Base-by-base conservation (phyloP, 352 stramenopile species). In the Globisporangium barbulae region DNA sequence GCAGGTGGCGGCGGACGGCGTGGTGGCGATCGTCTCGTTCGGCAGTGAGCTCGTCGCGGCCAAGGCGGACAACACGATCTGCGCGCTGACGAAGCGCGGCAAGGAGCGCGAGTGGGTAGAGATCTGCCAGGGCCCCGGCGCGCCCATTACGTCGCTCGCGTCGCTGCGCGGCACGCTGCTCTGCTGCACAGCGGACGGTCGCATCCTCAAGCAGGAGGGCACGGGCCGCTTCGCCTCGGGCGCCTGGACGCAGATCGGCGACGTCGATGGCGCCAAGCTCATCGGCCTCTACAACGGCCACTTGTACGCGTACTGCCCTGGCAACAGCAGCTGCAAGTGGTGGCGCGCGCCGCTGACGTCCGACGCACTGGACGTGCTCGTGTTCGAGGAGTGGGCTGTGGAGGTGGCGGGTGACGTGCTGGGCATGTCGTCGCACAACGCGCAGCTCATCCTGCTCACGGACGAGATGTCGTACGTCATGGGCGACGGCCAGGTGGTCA, bases 361-460 rank as follows among this genome's bases (percentile, higher is more conserved):
- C 0, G 70, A 80, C 10, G 79, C 75, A 15, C 71, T 91, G 9
- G 81, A 91, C 44, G 62, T 57, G 41, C 63, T 90, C 1, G 72
- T 37, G 41, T 91, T 93, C 53, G 78, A 79, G 30, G 21, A 68
- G 44, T 76, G 72, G 19, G 52, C 65, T 0, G 59, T 79, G 4
- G 44, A 56, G 10, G 50, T 85, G 47, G 49, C 58, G 1, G 56
- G 59, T 0, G 55, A 41, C 15, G 66, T 83, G 1, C 53, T 85
- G 8, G 85, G 85, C 5, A 69, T 94, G n/a, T 78, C 82, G 49
- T 95, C 83, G 21, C 86, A 93, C 73, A 88, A 91, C 64, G 77
- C 81, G 25, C 64, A 87, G 66, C 69, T 93, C 50, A 90, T 93
- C 22, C 33, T 92, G 15, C 74, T 95, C 10, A 79, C 71, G 35